phyloP scores from a whole-genome alignment of 768 basidiomycete genomes.

The Cystofilobasidium bisporidii region DNA sequence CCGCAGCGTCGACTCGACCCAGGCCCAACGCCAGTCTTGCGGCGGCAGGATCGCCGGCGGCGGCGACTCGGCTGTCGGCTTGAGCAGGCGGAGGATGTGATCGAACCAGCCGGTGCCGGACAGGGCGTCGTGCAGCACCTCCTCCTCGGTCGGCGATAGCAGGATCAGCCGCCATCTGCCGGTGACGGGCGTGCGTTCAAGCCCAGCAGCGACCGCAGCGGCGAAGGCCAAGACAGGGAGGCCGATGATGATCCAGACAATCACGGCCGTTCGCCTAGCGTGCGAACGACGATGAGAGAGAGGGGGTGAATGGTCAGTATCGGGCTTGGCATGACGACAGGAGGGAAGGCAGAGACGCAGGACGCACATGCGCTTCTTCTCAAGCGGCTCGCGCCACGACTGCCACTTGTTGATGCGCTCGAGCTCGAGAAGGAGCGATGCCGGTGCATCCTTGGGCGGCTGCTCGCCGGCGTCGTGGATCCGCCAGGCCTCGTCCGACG shows the following conservation, averaged over 20 bases:
- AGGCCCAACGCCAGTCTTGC: slow-evolving; percentile 78
- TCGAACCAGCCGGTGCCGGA: slow-evolving; percentile 77
- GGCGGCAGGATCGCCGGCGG: slow-evolving; percentile 53
- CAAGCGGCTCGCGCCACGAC: background rate
- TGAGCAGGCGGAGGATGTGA: slow-evolving; percentile 68
- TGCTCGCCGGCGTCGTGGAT: background rate
- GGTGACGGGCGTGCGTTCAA: slow-evolving; percentile 8
- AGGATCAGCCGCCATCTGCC: slow-evolving; percentile 17
- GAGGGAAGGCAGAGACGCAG: background rate
- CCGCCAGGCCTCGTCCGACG: slow-evolving; percentile 1
- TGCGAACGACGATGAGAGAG: slow-evolving; percentile 56
- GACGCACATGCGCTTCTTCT: background rate
- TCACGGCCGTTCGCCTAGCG: slow-evolving; percentile 56
- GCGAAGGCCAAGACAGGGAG: background rate
- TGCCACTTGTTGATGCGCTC: background rate
- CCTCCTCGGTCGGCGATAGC: slow-evolving; percentile 56
- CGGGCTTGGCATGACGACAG: no score
- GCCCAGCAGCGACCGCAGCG: background rate
- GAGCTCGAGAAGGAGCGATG: background rate
- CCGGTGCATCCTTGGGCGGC: background rate
- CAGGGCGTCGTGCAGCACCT: slow-evolving; percentile 71
- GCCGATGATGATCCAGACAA: slow-evolving; percentile 37
- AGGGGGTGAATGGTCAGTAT: slow-evolving; percentile 41
- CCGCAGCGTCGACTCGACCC: slow-evolving; percentile 73
- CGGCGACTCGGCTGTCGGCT: slow-evolving; percentile 37